Percentiles rank a stretch among this genome's conserved stretches.
Conservation (phyloP, 352 stramenopile genomes). For the Phytopythium montanum region DNA sequence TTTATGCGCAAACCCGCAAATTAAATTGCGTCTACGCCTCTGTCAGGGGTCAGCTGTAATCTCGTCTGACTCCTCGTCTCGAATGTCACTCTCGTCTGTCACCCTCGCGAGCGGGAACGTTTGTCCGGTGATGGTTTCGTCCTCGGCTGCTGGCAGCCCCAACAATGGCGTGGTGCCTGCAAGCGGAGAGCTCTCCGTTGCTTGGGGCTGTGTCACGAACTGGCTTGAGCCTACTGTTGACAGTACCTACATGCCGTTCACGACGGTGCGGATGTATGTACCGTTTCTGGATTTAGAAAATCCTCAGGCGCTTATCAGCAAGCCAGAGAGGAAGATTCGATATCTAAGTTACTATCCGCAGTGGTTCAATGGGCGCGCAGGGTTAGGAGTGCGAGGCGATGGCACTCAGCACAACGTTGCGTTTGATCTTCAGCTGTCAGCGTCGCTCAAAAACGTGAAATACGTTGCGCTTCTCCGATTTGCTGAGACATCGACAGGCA, state of each 20-base stretch:
- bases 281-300: background rate
- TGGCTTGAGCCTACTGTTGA: background rate
- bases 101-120: background rate
- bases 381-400: background rate
- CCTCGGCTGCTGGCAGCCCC: background rate
- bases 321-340: background rate
- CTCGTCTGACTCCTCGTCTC: background rate
- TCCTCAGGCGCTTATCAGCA: background rate
- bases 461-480: background rate
- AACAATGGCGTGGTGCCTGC: background rate
- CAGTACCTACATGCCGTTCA: background rate
- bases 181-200: background rate
- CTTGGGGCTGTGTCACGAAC: conserved; percentile 6
- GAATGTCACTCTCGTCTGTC: background rate
- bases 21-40: conserved; percentile 1
- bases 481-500: background rate
- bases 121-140: background rate
- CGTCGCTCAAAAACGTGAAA: background rate
- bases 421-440: background rate
- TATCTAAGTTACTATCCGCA: background rate
- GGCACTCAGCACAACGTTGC: background rate
- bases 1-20: conserved; percentile 3
- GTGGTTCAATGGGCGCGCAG: background rate
- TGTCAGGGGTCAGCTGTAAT: background rate
- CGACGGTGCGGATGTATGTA: background rate